phyloP scores from a whole-genome alignment of 2,329 filamentous ascomycete genomes.

The Monilinia fructigena region DNA sequence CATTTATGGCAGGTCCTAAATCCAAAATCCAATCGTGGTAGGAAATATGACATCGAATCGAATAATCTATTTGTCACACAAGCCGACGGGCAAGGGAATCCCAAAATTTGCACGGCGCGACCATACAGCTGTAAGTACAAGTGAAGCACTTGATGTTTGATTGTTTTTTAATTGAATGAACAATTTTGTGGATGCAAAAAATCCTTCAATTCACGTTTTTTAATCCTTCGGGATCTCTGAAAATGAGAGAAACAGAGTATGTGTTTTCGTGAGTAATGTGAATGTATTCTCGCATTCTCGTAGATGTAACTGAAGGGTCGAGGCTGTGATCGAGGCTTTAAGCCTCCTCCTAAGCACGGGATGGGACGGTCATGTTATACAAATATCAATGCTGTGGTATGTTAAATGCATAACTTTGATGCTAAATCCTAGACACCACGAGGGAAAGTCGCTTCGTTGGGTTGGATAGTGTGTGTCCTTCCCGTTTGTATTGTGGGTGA shows the following conservation, averaged over 20 bases:
- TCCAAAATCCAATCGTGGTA: constrained; percentile 2
- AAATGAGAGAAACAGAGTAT: background rate
- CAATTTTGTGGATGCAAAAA: background rate
- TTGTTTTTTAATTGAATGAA: background rate
- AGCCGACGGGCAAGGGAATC: background rate
- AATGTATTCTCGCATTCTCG: constrained; percentile 9
- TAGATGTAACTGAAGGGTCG: constrained; percentile 12
- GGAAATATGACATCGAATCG: constrained; percentile 5
- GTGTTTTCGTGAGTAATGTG: constrained; percentile 17
- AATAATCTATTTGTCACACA: constrained; percentile 17
- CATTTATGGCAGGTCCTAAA: constrained; percentile 3
- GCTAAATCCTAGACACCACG: constrained; percentile 21
- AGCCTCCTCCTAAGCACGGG: constrained; percentile 17
- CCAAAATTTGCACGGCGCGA: background rate
- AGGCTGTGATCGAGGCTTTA: constrained; percentile 16
- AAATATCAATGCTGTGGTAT: constrained; percentile 18
- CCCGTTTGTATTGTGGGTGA: constrained; percentile 20
- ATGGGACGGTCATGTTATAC: constrained; percentile 19
- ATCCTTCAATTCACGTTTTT: constrained; percentile 5
- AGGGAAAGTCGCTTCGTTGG: constrained; percentile 17
- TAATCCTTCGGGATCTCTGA: constrained; percentile 14
- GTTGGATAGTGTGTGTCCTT: constrained; percentile 17
- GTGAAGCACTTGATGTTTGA: constrained; percentile 7
- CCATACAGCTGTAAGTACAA: constrained; percentile 1
- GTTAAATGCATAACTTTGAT: constrained; percentile 15